These are phyloP conservation scores for Boeremia exigua DNA, from an alignment of 2,329 filamentous ascomycete species.

Conservation along the genomic window DNA sequence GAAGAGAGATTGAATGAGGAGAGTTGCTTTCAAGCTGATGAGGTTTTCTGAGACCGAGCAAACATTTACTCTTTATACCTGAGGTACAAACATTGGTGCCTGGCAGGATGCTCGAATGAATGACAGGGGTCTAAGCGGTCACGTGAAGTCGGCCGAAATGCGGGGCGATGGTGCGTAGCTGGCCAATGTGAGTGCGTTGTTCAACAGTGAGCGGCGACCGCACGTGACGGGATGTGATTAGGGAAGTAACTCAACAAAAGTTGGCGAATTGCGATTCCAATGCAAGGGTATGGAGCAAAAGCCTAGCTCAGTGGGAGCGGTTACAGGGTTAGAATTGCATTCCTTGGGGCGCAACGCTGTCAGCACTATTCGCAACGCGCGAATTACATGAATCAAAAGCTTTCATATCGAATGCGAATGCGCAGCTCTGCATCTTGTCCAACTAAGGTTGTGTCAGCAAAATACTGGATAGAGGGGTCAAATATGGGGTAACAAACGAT, in stretches of 20 bases:
- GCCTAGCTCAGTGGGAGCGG: no score
- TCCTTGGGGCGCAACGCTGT: no score
- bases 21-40: background rate
- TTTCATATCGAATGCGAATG: background rate
- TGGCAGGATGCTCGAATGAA: background rate
- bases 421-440: background rate
- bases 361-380: no score
- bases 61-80: background rate
- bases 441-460: background rate
- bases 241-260: background rate
- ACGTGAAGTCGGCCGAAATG: constrained; percentile 4
- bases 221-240: background rate
- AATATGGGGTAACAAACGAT: background rate
- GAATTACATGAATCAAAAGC: background rate
- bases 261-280: background rate
- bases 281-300: no score
- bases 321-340: no score
- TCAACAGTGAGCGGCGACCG: background rate
- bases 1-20: background rate
- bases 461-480: background rate
- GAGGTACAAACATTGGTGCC: constrained; percentile 4
- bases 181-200: background rate
- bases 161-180: background rate
- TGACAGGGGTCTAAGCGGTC: background rate
- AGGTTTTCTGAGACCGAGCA: background rate